Evolutionary conservation across 2,329 filamentous ascomycete genomes (phyloP).

Genomic region (Truncatella angustata): DNA sequence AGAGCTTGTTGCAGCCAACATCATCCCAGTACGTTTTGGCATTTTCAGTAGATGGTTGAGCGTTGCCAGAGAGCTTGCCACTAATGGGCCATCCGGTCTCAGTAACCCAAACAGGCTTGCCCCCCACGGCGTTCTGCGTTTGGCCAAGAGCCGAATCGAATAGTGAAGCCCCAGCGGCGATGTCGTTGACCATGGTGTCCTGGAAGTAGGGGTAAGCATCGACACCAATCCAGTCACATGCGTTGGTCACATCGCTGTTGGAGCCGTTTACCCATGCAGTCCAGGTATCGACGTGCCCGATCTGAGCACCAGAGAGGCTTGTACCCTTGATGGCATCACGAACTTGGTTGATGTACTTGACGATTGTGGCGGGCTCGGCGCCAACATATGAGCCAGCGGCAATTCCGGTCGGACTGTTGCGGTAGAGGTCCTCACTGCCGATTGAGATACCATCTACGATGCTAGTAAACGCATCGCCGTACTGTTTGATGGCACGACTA

Average conservation of each 20-base stretch:
- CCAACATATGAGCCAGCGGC: constrained; percentile 62
- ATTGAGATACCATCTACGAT: constrained; percentile 81
- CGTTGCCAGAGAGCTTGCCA: constrained; percentile 61
- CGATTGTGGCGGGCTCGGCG: constrained; percentile 58
- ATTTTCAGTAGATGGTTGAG: constrained; percentile 62
- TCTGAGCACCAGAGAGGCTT: constrained; percentile 50
- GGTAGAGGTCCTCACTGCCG: constrained; percentile 84
- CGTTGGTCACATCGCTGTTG: constrained; percentile 68
- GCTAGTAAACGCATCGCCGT: constrained; percentile 63
- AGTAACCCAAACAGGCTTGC: constrained; percentile 80
- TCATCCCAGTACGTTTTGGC: constrained; percentile 79
- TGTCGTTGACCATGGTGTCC: constrained; percentile 62
- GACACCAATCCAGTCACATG: constrained; percentile 76
- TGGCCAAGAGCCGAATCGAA: constrained; percentile 66
- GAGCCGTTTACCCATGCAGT: constrained; percentile 71
- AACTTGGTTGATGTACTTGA: constrained; percentile 69
- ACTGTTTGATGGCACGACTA: constrained; percentile 64
- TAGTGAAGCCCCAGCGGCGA: constrained; percentile 61
- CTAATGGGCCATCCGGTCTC: constrained; percentile 85
- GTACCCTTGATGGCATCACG: constrained; percentile 64
- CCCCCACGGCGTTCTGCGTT: constrained; percentile 56
- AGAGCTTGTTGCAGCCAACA: constrained; percentile 66
- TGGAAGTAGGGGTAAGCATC: constrained; percentile 88
- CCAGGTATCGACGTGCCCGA: constrained; percentile 92
- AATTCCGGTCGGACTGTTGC: constrained; percentile 69